A percentile compares a stretch with the other conserved stretches of the same genome.
phyloP scores from a whole-genome alignment of 2,329 filamentous ascomycete species.

The Phaeosphaeria sp. region DNA sequence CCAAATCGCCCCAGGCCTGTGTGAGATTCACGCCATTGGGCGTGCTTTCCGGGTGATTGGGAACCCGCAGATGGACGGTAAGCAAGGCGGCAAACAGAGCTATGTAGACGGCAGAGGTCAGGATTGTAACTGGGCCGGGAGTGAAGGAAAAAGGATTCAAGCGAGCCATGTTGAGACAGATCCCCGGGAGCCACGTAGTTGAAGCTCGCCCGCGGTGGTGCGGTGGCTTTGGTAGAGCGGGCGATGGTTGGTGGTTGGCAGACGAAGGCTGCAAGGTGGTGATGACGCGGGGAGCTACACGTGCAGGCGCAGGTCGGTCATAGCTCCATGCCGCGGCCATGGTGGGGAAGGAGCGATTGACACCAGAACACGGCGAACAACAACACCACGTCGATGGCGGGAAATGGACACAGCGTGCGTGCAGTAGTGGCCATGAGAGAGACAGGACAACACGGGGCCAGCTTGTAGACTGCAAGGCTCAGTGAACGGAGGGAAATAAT shows the following conservation, averaged over 20 bases:
- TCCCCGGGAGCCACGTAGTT: slow-evolving; percentile 16
- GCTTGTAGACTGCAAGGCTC: not conserved
- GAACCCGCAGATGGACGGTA: slow-evolving; percentile 77
- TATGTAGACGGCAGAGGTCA: slow-evolving; percentile 77
- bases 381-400: not conserved
- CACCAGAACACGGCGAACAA: not conserved
- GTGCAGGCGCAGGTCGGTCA: slow-evolving; percentile 19
- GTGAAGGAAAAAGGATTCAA: slow-evolving; percentile 72
- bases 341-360: not conserved
- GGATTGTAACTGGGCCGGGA: slow-evolving; percentile 80
- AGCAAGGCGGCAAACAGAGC: slow-evolving; percentile 76
- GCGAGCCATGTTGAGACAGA: slow-evolving; percentile 39
- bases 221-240: slow-evolving; percentile 8
- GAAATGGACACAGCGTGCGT: not conserved
- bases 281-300: slow-evolving; percentile 3
- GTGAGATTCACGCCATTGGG: slow-evolving; percentile 75
- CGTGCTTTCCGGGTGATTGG: slow-evolving; percentile 65
- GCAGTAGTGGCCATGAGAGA: no score
- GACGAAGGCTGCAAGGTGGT: slow-evolving; percentile 17
- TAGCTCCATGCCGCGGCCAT: slow-evolving; percentile 20
- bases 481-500: not conserved
- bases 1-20: slow-evolving; percentile 85
- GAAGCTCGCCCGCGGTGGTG: slow-evolving; percentile 5
- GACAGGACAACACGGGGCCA: not conserved
- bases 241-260: slow-evolving; percentile 17